Conservation (phyloP, 176 grass and related monocot genomes). For the Lolium rigidum region DNA sequence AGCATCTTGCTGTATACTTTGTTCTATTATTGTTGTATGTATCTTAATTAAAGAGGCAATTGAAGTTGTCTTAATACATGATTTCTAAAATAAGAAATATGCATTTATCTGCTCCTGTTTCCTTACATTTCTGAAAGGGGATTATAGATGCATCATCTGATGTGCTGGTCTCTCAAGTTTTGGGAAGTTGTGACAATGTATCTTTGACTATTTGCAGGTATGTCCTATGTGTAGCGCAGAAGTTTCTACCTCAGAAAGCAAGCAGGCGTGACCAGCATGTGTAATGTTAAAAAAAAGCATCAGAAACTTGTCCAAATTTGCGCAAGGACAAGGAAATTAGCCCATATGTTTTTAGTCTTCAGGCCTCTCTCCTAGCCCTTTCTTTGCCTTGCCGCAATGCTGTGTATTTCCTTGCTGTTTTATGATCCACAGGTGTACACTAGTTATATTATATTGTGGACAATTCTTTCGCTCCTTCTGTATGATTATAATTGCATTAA, state of each 20-base stretch:
- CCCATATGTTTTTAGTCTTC: neutral
- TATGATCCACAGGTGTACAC: constrained; percentile 42
- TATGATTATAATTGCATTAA: neutral
- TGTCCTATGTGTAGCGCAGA: constrained; percentile 90
- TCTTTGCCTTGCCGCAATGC: constrained; percentile 22
- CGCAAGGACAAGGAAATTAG: constrained; percentile 21
- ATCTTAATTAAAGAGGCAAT: constrained; percentile 19
- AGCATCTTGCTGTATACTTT: too few relatives aligned
- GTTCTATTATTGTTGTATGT: neutral
- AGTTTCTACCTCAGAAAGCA: constrained; percentile 78
- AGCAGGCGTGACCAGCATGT: constrained; percentile 51
- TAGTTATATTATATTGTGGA: constrained; percentile 45
- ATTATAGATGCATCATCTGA: constrained; percentile 7
- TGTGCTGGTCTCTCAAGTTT: neutral
- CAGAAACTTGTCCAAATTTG: neutral
- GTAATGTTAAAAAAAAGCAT: neutral
- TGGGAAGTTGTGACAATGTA: constrained; percentile 36
- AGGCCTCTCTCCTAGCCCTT: constrained; percentile 29
- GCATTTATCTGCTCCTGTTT: neutral
- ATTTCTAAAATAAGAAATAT: neutral
- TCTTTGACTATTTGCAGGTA: constrained; percentile 52
- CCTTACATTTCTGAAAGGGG: constrained; percentile 3
- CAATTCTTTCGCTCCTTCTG: constrained; percentile 45
- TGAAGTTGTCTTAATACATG: neutral
- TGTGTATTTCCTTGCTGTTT: constrained; percentile 27